phyloP scores from a whole-genome alignment of 2,329 filamentous ascomycete genomes.

The Tothia fuscella region DNA sequence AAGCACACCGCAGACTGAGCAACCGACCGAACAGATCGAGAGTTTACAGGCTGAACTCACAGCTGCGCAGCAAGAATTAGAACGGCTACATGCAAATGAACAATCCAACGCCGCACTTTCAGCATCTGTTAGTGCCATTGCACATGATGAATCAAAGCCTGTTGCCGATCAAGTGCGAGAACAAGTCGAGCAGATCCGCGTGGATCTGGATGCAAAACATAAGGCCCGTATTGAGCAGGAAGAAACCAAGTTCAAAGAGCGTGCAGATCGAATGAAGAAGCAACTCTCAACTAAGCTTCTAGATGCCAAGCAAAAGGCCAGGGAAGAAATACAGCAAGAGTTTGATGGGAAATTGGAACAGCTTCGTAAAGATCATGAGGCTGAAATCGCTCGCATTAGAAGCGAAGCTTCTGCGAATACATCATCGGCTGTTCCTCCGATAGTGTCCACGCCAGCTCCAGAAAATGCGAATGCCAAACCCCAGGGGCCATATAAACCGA shows the following conservation, averaged over 20 bases:
- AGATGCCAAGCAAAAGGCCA: slow-evolving; percentile 31
- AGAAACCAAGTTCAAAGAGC: slow-evolving; percentile 54
- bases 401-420: background rate
- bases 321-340: background rate
- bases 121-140: slow-evolving; percentile 10
- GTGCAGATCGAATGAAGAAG: slow-evolving; percentile 58
- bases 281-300: slow-evolving; percentile 55
- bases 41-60: slow-evolving; percentile 30
- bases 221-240: slow-evolving; percentile 42
- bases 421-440: too few species aligned
- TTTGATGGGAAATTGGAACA: slow-evolving; percentile 17
- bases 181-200: slow-evolving; percentile 27
- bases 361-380: background rate
- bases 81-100: slow-evolving; percentile 30
- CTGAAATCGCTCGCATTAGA: background rate
- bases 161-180: slow-evolving; percentile 38
- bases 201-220: slow-evolving; percentile 27
- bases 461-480: slow-evolving; percentile 14
- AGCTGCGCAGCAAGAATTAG: slow-evolving; percentile 33
- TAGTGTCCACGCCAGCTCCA: background rate
- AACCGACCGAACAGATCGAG: slow-evolving; percentile 19
- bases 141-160: slow-evolving; percentile 1
- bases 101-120: slow-evolving; percentile 21
- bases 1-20: slow-evolving; percentile 3
- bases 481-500: too few species aligned